Evolutionary conservation across 192 early-diverging fungal genomes (phyloP).

Genomic region (Phlyctochytrium arcticum): DNA sequence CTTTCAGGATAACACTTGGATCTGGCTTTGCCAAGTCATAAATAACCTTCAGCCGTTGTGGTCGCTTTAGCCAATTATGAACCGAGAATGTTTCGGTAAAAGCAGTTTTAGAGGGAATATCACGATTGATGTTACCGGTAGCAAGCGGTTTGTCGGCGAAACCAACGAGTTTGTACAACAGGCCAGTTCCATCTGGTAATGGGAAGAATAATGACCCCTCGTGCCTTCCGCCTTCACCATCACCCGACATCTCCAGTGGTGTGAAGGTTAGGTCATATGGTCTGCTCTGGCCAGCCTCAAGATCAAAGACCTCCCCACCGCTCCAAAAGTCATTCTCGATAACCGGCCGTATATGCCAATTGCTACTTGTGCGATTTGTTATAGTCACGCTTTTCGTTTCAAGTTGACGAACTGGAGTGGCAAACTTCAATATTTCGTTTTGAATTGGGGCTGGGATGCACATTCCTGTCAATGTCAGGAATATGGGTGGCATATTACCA

Average conservation of each 20-base stretch:
- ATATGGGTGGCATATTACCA: constrained; percentile 42
- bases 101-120: constrained; percentile 54
- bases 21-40: constrained; percentile 54
- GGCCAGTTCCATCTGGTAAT: constrained; percentile 54
- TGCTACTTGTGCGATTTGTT: constrained; percentile 40
- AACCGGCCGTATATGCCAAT: constrained; percentile 54
- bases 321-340: constrained; percentile 59
- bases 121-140: constrained; percentile 45
- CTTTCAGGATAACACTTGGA: constrained; percentile 50
- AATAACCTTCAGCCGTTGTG: constrained; percentile 49
- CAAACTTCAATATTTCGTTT: constrained; percentile 53
- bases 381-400: constrained; percentile 50
- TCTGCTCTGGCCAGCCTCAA: constrained; percentile 52
- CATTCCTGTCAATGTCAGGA: constrained; percentile 53
- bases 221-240: constrained; percentile 52
- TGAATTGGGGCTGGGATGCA: constrained; percentile 53
- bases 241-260: constrained; percentile 44
- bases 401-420: constrained; percentile 47
- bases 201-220: constrained; percentile 62
- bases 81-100: constrained; percentile 50
- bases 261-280: constrained; percentile 53
- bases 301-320: constrained; percentile 49
- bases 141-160: constrained; percentile 50
- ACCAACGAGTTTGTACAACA: constrained; percentile 58
- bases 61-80: constrained; percentile 52